phyloP scores from a whole-genome alignment of 2,329 filamentous ascomycete genomes.

The Colletotrichum incanum region DNA sequence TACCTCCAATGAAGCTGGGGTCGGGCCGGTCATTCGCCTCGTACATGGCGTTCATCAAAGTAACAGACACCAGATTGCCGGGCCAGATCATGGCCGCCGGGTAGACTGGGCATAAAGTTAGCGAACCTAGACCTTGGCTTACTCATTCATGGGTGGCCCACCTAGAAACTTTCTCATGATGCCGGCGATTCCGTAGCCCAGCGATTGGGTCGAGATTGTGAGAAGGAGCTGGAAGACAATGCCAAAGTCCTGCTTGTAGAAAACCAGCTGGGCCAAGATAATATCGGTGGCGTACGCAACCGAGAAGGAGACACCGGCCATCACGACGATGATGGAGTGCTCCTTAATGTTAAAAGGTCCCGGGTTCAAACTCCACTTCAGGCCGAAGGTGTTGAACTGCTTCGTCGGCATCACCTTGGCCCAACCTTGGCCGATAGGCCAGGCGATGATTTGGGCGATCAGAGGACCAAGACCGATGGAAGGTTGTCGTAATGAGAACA shows the following conservation, averaged over 20 bases:
- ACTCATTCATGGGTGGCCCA: slow-evolving; percentile 49
- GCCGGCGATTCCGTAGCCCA: slow-evolving; percentile 79
- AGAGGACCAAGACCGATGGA: slow-evolving; percentile 74
- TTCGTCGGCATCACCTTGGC: slow-evolving; percentile 67
- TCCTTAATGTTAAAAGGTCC: slow-evolving; percentile 81
- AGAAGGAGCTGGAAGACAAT: slow-evolving; percentile 77
- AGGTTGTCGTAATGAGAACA: slow-evolving; percentile 75
- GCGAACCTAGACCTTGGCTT: neutral
- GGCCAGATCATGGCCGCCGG: slow-evolving; percentile 85
- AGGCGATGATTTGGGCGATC: slow-evolving; percentile 76
- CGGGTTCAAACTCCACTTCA: slow-evolving; percentile 73
- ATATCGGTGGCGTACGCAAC: slow-evolving; percentile 83
- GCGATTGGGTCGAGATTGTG: slow-evolving; percentile 77
- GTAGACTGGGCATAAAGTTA: slow-evolving; percentile 60
- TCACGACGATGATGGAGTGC: slow-evolving; percentile 77
- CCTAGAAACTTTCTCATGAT: slow-evolving; percentile 77
- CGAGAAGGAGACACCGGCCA: slow-evolving; percentile 80
- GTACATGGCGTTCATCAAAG: slow-evolving; percentile 82
- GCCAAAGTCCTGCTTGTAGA: slow-evolving; percentile 80
- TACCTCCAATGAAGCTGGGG: slow-evolving; percentile 72
- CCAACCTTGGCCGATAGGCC: slow-evolving; percentile 75
- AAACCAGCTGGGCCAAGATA: slow-evolving; percentile 78
- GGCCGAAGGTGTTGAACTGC: slow-evolving; percentile 67
- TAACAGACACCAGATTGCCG: slow-evolving; percentile 75
- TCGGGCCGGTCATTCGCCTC: slow-evolving; percentile 68